Evolutionary conservation across 805 yeast genomes (phyloP).

Genomic region (Barnettozyma botsteinii): DNA sequence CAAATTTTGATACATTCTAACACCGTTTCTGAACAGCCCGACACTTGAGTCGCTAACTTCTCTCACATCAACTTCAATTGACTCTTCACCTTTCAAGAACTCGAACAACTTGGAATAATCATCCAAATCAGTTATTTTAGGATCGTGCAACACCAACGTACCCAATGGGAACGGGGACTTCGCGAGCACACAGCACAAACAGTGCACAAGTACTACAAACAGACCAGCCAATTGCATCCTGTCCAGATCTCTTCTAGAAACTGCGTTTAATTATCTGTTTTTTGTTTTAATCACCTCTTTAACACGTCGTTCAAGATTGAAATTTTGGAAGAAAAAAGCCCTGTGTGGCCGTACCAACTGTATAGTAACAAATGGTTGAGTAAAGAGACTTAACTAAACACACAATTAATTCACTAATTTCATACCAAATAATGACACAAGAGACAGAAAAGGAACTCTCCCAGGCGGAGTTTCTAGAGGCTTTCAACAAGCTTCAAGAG

Average conservation of each 20-base stretch:
- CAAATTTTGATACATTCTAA: constrained; percentile 46
- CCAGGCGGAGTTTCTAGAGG: constrained; percentile 40
- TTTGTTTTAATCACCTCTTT: background rate
- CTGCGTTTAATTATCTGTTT: background rate
- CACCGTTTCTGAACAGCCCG: constrained; percentile 36
- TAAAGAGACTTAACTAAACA: too few relatives aligned
- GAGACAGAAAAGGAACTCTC: constrained; percentile 3
- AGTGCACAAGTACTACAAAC: constrained; percentile 6
- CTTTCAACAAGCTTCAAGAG: constrained; percentile 55
- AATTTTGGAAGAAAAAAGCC: background rate
- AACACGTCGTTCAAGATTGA: constrained; percentile 2
- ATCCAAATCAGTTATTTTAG: constrained; percentile 21
- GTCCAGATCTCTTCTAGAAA: background rate
- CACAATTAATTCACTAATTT: too few relatives aligned
- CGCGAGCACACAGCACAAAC: constrained; percentile 5
- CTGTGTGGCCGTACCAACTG: too few relatives aligned
- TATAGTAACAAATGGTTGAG: too few relatives aligned
- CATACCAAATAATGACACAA: constrained; percentile 11
- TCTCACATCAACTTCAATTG: constrained; percentile 28
- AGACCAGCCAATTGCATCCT: constrained; percentile 4
- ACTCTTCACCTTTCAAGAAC: constrained; percentile 22
- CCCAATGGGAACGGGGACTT: constrained; percentile 11
- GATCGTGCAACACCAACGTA: constrained; percentile 19
- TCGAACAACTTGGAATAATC: constrained; percentile 12
- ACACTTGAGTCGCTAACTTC: constrained; percentile 23